These are phyloP conservation scores for Pseudogymnoascus pannorum DNA, from an alignment of 2,329 filamentous ascomycete species.

Conservation along the genomic window DNA sequence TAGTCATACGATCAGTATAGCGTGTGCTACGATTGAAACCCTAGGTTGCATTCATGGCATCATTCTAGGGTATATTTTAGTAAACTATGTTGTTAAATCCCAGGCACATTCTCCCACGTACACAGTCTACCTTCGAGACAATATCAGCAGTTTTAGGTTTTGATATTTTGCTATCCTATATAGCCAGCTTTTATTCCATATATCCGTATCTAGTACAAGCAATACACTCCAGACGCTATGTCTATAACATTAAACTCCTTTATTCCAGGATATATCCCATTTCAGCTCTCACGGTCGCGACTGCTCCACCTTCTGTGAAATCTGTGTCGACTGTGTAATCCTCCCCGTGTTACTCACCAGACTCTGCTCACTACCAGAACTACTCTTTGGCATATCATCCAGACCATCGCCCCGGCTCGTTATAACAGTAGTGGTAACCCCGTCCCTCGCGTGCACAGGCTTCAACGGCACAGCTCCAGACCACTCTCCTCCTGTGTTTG, in stretches of 20 bases:
- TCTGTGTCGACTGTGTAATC: slow-evolving; percentile 11
- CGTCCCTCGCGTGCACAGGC: not conserved
- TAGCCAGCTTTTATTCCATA: not conserved
- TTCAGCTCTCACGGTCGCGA: not conserved
- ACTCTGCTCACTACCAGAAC: slow-evolving; percentile 10
- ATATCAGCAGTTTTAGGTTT: not conserved
- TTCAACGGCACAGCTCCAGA: not conserved
- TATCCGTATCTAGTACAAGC: not conserved
- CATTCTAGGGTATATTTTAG: no score
- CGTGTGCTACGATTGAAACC: no score
- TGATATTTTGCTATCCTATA: not conserved
- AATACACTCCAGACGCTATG: not conserved
- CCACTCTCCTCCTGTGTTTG: not conserved
- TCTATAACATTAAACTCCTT: not conserved
- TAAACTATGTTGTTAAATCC: no score
- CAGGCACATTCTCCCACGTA: no score
- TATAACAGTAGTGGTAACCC: slow-evolving; percentile 8
- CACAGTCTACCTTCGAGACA: not conserved
- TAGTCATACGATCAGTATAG: no score
- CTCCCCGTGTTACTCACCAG: slow-evolving; percentile 7
- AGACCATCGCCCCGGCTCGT: not conserved
- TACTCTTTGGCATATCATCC: not conserved
- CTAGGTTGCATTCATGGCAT: no score
- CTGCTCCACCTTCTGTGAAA: slow-evolving; percentile 9
- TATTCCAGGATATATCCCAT: not conserved